Base-by-base conservation (phyloP, 805 yeast genomes). In the Candida ascalaphidarum region DNA sequence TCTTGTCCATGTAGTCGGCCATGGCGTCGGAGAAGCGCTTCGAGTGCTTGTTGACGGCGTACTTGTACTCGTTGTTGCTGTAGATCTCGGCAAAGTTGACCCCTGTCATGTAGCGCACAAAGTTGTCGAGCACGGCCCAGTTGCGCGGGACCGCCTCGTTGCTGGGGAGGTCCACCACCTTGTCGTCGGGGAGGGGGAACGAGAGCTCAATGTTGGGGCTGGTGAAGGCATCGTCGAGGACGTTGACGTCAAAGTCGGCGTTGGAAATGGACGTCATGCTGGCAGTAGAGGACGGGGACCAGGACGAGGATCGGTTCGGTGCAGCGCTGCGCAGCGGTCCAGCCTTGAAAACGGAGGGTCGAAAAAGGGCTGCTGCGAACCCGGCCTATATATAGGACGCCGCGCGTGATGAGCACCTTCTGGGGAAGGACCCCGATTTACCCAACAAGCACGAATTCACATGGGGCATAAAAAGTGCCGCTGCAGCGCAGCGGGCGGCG, bases 181-280 rank as follows among this genome's bases (percentile, higher is more conserved):
- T 35, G 35, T 58, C 64, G 9, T 48, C 47, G 5, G 68, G 68
- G 13, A 61, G 43, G 2, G 68, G 68, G 32, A 60, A 58, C 8
- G 55, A 36, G 8, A 60, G 44, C 4, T 44, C 52, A 16, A 62
- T 44, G 24, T 43, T 43, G 12, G 66, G 66, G 3, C 37, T 22
- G 1, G 36, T 26, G 11, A 50, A 41, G 1, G 61, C 55, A 39
- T 56, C 48, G 7, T 58, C 58, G 20, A 61, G 46, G 28, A 62
- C 47, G 35, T 62, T 61, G 34, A 61, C 48, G 33, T 62, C 66
- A 29, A 62, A 48, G 25, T 46, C 41, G 4, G 45, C 31, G 17
- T 30, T 33, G 14, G 35, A 23, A 3, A 20, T 15, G 18, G 6
- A 6, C 6, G 18, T 7, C 18, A 17, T 17, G 18, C 8, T 17